phyloP scores from a whole-genome alignment of 306 rosid genomes.

The Rubus parviflorus region DNA sequence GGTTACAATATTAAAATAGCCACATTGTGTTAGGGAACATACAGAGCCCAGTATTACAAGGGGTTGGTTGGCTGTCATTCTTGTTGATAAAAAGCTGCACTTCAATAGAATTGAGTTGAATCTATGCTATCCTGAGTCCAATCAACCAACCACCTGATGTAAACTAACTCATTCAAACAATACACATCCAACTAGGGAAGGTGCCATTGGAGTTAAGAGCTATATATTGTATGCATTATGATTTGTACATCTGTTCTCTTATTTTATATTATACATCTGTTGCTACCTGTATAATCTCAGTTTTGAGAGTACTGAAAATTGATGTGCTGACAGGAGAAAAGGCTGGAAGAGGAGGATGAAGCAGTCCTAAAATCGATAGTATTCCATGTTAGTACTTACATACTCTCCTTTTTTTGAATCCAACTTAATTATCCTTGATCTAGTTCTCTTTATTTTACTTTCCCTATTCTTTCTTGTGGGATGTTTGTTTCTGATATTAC shows the following conservation, averaged over 20 bases:
- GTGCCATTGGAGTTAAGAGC: background rate
- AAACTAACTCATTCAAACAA: background rate
- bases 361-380: constrained; percentile 68
- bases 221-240: background rate
- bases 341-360: constrained; percentile 86
- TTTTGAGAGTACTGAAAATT: constrained; percentile 14
- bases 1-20: background rate
- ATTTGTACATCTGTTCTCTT: background rate
- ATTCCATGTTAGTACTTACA: constrained; percentile 48
- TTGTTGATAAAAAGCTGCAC: background rate
- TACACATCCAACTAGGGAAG: background rate
- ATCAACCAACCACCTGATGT: background rate
- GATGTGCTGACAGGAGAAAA: constrained; percentile 55
- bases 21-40: background rate
- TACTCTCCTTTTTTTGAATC: constrained; percentile 1
- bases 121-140: background rate
- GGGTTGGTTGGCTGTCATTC: background rate
- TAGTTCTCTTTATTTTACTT: background rate
- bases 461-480: background rate
- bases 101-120: background rate
- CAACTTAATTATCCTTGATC: constrained; percentile 8
- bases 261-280: background rate
- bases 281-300: background rate
- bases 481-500: constrained; percentile 6
- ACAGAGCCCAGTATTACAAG: background rate